Percentiles rank a stretch among this genome's conserved stretches.
phyloP scores from a whole-genome alignment of 768 basidiomycete genomes.

The Lepiota brunneoincarnata region DNA sequence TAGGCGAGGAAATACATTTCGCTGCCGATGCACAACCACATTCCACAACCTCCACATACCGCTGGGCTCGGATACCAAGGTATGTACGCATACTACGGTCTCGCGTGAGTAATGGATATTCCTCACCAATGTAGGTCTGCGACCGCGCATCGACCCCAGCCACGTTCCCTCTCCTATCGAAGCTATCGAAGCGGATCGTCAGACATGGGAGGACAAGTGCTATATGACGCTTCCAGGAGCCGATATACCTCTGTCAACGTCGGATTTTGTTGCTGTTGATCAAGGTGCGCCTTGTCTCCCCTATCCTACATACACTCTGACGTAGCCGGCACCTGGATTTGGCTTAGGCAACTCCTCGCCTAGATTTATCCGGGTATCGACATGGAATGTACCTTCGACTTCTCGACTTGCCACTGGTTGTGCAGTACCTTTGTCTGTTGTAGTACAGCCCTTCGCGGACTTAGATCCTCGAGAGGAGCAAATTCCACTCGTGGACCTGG shows the following conservation, averaged over 20 bases:
- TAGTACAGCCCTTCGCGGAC: conserved; percentile 89
- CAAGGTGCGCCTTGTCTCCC: conserved; percentile 51
- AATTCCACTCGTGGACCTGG: conserved; percentile 74
- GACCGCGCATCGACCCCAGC: conserved; percentile 78
- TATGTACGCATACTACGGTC: conserved; percentile 8
- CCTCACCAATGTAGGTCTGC: conserved; percentile 50
- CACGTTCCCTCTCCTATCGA: conserved; percentile 93
- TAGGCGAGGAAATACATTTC: background rate
- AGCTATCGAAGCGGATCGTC: conserved; percentile 74
- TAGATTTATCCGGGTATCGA: conserved; percentile 84
- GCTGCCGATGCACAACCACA: conserved; percentile 35
- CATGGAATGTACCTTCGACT: conserved; percentile 84
- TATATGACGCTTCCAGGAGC: conserved; percentile 56
- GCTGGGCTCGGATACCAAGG: conserved; percentile 56
- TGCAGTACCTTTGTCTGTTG: conserved; percentile 78
- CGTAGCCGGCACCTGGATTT: conserved; percentile 3
- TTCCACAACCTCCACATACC: conserved; percentile 70
- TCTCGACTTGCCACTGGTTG: conserved; percentile 79
- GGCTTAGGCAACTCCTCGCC: conserved; percentile 84
- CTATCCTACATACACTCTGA: background rate
- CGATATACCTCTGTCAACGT: conserved; percentile 80
- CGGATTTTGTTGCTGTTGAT: conserved; percentile 87
- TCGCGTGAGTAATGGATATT: background rate
- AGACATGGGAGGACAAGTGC: conserved; percentile 69
- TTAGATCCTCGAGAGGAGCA: conserved; percentile 76